These are phyloP conservation scores for Neocallimastix lanati DNA, from an alignment of 192 early-diverging fungal species.

Conservation along the genomic window DNA sequence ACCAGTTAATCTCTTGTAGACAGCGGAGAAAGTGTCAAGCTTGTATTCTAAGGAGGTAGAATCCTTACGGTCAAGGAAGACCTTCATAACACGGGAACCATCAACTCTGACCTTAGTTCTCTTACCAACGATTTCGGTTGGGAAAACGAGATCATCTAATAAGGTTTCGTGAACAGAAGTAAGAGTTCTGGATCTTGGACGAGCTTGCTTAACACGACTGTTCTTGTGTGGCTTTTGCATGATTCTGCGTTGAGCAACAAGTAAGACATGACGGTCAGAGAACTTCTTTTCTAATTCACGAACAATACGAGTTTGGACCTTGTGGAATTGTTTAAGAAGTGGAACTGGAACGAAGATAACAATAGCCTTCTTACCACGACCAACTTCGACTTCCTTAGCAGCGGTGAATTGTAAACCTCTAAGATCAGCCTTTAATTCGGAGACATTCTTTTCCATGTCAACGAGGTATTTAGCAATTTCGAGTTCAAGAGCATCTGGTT, in stretches of 20 bases:
- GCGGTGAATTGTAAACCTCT: slow-evolving; percentile 80
- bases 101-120: slow-evolving; percentile 91
- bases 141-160: slow-evolving; percentile 94
- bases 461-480: slow-evolving; percentile 87
- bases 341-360: slow-evolving; percentile 96
- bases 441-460: slow-evolving; percentile 87
- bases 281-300: slow-evolving; percentile 99
- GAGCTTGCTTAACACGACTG: slow-evolving; percentile 74
- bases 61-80: slow-evolving; percentile 95
- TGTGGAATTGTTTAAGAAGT: slow-evolving; percentile 82
- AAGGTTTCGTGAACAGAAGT: slow-evolving; percentile 91
- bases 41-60: slow-evolving; percentile 94
- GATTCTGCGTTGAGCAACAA: slow-evolving; percentile 88
- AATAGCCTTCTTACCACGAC: slow-evolving; percentile 89
- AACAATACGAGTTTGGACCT: slow-evolving; percentile 85
- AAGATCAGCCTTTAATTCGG: slow-evolving; percentile 93
- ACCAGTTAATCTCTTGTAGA: slow-evolving; percentile 88
- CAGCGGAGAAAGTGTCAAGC: slow-evolving; percentile 89
- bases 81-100: slow-evolving; percentile 85
- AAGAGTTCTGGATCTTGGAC: slow-evolving; percentile 90
- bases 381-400: slow-evolving; percentile 90
- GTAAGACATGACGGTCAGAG: slow-evolving; percentile 94
- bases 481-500: slow-evolving; percentile 74
- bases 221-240: slow-evolving; percentile 79
- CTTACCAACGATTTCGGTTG: slow-evolving; percentile 98